Percentiles rank a stretch among this genome's conserved stretches.
Conservation (phyloP, 2,329 filamentous ascomycete species). For the Teratosphaeria pseudoeucalypti region DNA sequence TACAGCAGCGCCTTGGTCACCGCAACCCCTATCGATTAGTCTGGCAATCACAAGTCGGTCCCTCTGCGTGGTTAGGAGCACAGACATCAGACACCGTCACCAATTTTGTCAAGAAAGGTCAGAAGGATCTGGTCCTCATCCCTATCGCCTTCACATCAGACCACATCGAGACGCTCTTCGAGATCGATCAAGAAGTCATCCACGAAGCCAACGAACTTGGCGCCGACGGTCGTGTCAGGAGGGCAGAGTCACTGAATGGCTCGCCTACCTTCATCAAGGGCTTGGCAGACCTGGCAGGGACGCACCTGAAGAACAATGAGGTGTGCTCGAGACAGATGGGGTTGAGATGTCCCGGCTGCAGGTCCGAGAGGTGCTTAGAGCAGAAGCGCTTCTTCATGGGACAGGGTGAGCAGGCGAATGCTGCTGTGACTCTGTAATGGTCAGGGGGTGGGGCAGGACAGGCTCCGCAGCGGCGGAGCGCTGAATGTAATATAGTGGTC, state of each 20-base stretch:
- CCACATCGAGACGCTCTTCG: conserved; percentile 93
- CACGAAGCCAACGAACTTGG: conserved; percentile 69
- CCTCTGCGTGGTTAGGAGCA: conserved; percentile 87
- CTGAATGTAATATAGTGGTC: not conserved
- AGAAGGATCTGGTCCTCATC: conserved; percentile 82
- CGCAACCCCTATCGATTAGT: conserved; percentile 86
- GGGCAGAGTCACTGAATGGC: conserved; percentile 85
- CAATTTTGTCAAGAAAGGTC: conserved; percentile 79
- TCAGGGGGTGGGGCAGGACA: not conserved
- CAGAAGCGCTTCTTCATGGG: conserved; percentile 55
- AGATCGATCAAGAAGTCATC: conserved; percentile 91
- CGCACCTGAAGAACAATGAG: conserved; percentile 61
- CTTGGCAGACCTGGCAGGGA: conserved; percentile 74
- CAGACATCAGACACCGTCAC: conserved; percentile 85
- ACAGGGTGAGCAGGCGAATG: conserved; percentile 19
- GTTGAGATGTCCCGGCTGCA: conserved; percentile 85
- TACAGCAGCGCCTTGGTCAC: conserved; percentile 85
- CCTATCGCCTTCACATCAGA: conserved; percentile 98
- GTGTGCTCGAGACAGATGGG: conserved; percentile 79
- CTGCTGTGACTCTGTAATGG: conserved; percentile 18
- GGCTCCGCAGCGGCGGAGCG: not conserved
- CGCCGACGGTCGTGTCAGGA: conserved; percentile 57
- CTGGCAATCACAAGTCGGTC: conserved; percentile 97
- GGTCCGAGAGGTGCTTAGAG: conserved; percentile 75
- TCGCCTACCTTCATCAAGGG: conserved; percentile 83